Conservation (phyloP, 192 early-diverging fungal genomes). For the Linnemannia schmuckeri region DNA sequence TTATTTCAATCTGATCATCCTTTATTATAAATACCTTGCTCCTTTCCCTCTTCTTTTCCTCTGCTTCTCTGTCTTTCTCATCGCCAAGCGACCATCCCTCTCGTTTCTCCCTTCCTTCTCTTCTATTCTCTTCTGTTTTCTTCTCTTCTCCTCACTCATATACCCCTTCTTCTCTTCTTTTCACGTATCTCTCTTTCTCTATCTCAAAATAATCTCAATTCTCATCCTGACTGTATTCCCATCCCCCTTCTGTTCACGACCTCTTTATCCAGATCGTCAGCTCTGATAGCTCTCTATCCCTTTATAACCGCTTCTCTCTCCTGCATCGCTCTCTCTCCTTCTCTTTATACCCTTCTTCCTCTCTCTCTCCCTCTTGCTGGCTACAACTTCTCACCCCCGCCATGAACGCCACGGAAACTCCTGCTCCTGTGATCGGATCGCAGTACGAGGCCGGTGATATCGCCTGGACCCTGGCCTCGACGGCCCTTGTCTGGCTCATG, state of each 20-base stretch:
- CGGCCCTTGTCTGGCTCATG: constrained; percentile 94
- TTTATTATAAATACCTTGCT: neutral
- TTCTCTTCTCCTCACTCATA: too few species aligned
- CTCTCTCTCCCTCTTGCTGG: neutral
- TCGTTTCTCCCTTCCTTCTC: neutral
- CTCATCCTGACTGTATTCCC: neutral
- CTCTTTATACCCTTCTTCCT: neutral
- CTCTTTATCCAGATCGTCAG: neutral
- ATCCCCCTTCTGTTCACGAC: neutral
- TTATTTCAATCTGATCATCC: neutral
- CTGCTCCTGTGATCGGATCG: constrained; percentile 18
- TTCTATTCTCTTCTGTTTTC: neutral
- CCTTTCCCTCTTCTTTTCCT: neutral
- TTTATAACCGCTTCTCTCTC: neutral
- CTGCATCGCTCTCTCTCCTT: neutral
- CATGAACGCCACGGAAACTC: constrained; percentile 26
- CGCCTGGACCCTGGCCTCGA: constrained; percentile 74
- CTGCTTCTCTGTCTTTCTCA: neutral
- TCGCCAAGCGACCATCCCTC: constrained; percentile 8
- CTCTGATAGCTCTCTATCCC: constrained; percentile 8
- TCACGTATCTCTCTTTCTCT: neutral
- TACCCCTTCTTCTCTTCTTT: neutral
- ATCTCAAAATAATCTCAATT: too few species aligned
- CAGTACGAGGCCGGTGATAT: constrained; percentile 66
- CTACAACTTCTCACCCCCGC: neutral